Evolutionary conservation across 257 asterid genomes (phyloP), one percentile per base, ranked within the genome.

Genomic region (Marsdenia floribunda): DNA sequence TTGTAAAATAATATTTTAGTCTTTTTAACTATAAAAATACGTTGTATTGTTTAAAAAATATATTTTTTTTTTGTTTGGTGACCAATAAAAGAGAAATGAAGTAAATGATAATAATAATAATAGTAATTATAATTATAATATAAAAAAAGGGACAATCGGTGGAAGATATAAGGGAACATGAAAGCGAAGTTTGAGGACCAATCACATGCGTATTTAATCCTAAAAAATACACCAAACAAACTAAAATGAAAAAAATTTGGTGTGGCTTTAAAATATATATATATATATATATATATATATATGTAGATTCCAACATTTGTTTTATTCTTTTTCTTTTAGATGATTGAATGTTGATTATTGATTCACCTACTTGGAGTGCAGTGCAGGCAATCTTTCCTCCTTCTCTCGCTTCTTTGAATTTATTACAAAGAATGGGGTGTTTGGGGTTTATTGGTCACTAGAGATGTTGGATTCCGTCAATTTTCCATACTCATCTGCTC

Each of bases 141-240:
- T 21, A 46, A 46, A 5, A n/a, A 49, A 79, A 75, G 77, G 77
- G 71, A n/a, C 12, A 6, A 33, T 18, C 74, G 53, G 71, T 58
- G 26, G 52, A 66, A 55, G 76, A 59, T 74, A 59, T 15, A 55
- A 77, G 81, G 81, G 71, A 78, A 78, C 78, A 76, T 73, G 87
- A 84, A 78, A 78, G 70, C 68, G 81, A 84, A 79, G 71, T 74
- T 46, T 81, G 82, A 79, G 82, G 78, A n/a, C 64, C 68, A 73
- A 46, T 77, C 85, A 84, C 83, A 81, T 84, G 87, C 87, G 71
- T 70, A 71, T 75, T 68, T 65, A 72, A 60, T 72, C 53, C 74
- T 44, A 5, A 72, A 65, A 54, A 22, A 12, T 11, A 54, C 26
- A 59, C 50, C 15, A 64, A 50, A 24, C 59, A 24, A 11, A 29